A percentile compares a stretch with the other conserved stretches of the same genome.
These are phyloP conservation scores for Backusella morwellensis DNA, from an alignment of 192 early-diverging fungal genomes.

Conservation along the genomic window DNA sequence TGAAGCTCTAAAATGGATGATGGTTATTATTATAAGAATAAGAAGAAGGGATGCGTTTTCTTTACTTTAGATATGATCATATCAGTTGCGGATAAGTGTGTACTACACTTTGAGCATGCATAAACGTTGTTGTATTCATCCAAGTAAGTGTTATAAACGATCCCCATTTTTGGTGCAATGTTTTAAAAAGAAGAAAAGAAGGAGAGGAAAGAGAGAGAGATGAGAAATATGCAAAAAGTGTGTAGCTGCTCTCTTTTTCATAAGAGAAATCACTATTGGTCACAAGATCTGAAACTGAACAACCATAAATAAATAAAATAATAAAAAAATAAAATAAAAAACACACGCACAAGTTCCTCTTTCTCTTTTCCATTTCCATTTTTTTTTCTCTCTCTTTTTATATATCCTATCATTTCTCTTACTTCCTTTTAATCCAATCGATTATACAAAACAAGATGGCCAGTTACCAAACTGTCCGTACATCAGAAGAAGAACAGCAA, in stretches of 20 bases:
- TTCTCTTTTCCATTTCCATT: not conserved
- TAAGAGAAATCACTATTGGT: not conserved
- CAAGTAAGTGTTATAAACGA: not conserved
- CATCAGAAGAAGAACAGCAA: not conserved
- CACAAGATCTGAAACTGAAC: not conserved
- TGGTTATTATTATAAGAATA: not conserved
- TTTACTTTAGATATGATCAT: conserved; percentile 10
- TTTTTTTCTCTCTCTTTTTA: not conserved
- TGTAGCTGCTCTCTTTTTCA: not conserved
- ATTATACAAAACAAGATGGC: not conserved
- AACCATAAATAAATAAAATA: not conserved
- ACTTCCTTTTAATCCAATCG: not conserved
- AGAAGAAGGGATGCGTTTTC: not conserved
- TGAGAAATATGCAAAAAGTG: not conserved
- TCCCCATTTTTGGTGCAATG: not conserved
- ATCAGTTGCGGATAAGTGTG: conserved; percentile 8
- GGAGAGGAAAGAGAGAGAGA: not conserved
- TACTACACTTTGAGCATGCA: not conserved
- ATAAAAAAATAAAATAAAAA: too few species aligned
- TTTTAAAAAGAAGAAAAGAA: not conserved
- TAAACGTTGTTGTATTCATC: not conserved
- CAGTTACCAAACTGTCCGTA: not conserved
- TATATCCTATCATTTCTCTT: not conserved
- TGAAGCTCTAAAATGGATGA: not conserved
- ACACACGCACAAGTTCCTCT: not conserved